Evolutionary conservation across 176 grass and related monocot genomes (phyloP), one percentile per base, ranked within the genome.

Genomic region (Dendrocalamus sinicus): DNA sequence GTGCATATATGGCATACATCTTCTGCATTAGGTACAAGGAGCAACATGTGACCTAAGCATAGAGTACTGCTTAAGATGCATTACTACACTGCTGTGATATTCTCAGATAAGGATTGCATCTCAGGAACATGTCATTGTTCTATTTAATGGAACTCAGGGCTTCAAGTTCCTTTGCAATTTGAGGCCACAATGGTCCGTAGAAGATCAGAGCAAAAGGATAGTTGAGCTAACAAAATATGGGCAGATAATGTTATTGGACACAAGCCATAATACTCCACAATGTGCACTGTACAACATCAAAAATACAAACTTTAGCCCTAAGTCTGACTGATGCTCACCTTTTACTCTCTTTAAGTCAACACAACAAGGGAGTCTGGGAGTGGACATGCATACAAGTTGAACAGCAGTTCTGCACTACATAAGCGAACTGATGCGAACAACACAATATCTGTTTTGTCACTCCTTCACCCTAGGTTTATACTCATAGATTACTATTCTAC

Each of bases 121-220:
- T 66, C 16, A 74, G 48, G 1, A 58, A 74, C 30, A 35, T 0
- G 37, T 9, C 4, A 47, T 58, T 57, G 11, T 58, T 11, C 23
- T 86, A 4, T 78, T 81, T 37, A 54, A 90, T 44, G 43, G 20
- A 72, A 78, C 15, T 86, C 23, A 58, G 19, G 9, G 48, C 9
- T 45, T 55, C 55, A 59, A 79, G 30, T 73, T 83, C 17, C 16
- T 30, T 74, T 48, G 16, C 59, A 74, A 43, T 83, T 77, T 22
- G 35, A 65, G 26, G 6, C 0, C 15, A 73, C 2, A 83, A 62
- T 43, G 17, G 20, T 81, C 26, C 12, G 17, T 40, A 7, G 41
- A 66, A 80, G 28, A 12, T 41, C 22, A 59, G 51, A 67, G 28
- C 7, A 28, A 72, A 64, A 44, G 22, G 16, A 82, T 59, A 43